A percentile compares a stretch with the other conserved stretches of the same genome.
Evolutionary conservation across 306 rosid genomes (phyloP).

Genomic region (Dryas drummondii): DNA sequence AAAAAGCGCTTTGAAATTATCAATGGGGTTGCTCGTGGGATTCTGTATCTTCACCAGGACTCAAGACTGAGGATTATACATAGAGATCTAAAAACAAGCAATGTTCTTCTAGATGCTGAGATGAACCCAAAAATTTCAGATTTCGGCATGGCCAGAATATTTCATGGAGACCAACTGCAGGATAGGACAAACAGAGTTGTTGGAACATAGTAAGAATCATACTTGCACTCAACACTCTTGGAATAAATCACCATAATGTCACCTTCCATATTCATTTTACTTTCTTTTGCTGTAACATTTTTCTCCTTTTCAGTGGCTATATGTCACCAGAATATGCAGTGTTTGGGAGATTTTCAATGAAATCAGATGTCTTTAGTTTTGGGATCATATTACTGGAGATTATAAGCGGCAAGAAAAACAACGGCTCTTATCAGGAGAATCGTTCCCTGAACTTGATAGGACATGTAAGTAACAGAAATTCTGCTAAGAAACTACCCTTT

Average conservation of each 20-base stretch:
- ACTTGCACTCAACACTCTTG: not conserved
- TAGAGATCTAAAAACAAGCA: constrained; percentile 57
- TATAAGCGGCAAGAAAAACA: constrained; percentile 46
- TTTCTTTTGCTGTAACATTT: not conserved
- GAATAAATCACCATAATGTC: not conserved
- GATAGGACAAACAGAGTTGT: constrained; percentile 47
- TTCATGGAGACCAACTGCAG: constrained; percentile 43
- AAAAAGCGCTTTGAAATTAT: constrained; percentile 41
- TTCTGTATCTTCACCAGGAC: constrained; percentile 62
- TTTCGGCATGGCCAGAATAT: constrained; percentile 70
- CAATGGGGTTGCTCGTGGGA: constrained; percentile 47
- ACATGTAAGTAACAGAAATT: constrained; percentile 38
- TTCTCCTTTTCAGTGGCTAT: constrained; percentile 39
- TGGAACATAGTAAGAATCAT: constrained; percentile 59
- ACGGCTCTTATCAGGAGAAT: constrained; percentile 20
- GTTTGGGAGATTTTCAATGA: constrained; percentile 45
- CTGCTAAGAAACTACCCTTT: not conserved
- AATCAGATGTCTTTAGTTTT: constrained; percentile 52
- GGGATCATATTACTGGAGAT: constrained; percentile 60
- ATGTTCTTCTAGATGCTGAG: constrained; percentile 44
- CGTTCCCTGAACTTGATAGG: constrained; percentile 43
- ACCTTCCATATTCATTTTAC: not conserved
- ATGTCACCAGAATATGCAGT: constrained; percentile 68
- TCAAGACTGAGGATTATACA: constrained; percentile 58
- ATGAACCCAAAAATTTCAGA: constrained; percentile 64